Evolutionary conservation across 106 monocot genomes (phyloP), one percentile per base, ranked within the genome.

Genomic region (Phalaenopsis equestris): DNA sequence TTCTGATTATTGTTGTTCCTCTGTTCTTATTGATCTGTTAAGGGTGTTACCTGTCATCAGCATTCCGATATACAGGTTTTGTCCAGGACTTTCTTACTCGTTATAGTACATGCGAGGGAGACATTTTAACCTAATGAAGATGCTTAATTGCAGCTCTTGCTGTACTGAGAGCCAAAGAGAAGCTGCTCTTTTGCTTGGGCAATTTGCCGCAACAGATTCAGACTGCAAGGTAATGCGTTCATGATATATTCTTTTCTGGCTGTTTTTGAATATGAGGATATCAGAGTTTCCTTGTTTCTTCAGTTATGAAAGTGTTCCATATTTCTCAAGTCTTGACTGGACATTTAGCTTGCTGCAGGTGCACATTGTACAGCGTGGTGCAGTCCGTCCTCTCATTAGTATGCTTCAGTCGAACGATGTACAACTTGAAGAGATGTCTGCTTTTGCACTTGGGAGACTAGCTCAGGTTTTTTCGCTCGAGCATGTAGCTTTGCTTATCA

Each of bases 181-280:
- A 79, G 99, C 99, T 48, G 99, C 99, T 88, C 78, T 99, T 56
- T 86, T 99, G 70, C 79, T 99, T 67, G 99, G 99, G 57, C 99
- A 99, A 78, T 99, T 99, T 87, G 99, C 99, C 75, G 95, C 95
- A 67, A 95, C 99, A 79, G 99, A 99, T 86, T 95, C 95, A 80
- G 99, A 99, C 80, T 99, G 95, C 87, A 99, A 99, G 95, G 99
- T 99, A n/a, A 52, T 42, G 56, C 36, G n/a, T 21, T 15, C 17
- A 4, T 46, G 49, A 70, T 12, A 23, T 79, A 12, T 52, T 49
- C 10, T 56, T 65, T 61, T n/a, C 16, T 57, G 39, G 17, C 7
- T 55, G 3, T 30, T 1, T 41, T 75, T 61, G 46, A 76, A 76
- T 76, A 21, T 42, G 16, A 8, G 15, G 70, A 48, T 30, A 76